Percentiles rank a stretch among this genome's conserved stretches.
phyloP scores from a whole-genome alignment of 1,284 basidiomycete genomes.

The Chiua sp. region DNA sequence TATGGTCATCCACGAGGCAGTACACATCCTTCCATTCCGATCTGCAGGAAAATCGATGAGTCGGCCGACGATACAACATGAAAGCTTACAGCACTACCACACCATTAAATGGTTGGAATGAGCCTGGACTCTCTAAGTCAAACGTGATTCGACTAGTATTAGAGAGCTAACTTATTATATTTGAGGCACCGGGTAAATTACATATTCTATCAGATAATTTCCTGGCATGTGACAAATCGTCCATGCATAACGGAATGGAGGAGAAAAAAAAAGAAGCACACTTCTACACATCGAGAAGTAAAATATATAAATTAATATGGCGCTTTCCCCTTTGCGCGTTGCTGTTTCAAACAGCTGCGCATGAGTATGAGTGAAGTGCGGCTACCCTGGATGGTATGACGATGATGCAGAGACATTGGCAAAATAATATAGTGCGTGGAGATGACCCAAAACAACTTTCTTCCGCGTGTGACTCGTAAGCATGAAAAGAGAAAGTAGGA shows the following conservation, averaged over 20 bases:
- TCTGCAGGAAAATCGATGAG: neutral
- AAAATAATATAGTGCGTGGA: neutral
- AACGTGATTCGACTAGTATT: neutral
- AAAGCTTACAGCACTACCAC: neutral
- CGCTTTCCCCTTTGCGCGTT: slow-evolving; percentile 15
- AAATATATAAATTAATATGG: slow-evolving; percentile 24
- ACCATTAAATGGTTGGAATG: neutral
- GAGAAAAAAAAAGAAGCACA: slow-evolving; percentile 7
- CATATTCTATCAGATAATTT: slow-evolving; percentile 34
- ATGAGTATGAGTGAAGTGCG: slow-evolving; percentile 6
- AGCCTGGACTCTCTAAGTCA: neutral
- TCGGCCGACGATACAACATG: neutral
- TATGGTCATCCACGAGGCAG: neutral
- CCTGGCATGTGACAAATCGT: slow-evolving; percentile 30
- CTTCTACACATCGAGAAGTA: slow-evolving; percentile 3
- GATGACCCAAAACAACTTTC: neutral
- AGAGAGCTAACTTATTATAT: slow-evolving; percentile 14
- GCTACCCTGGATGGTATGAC: slow-evolving; percentile 15
- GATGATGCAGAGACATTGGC: slow-evolving; percentile 12
- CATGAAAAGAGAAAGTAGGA: slow-evolving; percentile 6
- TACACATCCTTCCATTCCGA: neutral
- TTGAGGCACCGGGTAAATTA: slow-evolving; percentile 30
- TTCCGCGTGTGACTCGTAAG: slow-evolving; percentile 13
- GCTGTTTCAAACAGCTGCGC: slow-evolving; percentile 5
- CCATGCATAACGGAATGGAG: slow-evolving; percentile 31